Conservation (phyloP, 805 yeast genomes). For the Candida insectorum region DNA sequence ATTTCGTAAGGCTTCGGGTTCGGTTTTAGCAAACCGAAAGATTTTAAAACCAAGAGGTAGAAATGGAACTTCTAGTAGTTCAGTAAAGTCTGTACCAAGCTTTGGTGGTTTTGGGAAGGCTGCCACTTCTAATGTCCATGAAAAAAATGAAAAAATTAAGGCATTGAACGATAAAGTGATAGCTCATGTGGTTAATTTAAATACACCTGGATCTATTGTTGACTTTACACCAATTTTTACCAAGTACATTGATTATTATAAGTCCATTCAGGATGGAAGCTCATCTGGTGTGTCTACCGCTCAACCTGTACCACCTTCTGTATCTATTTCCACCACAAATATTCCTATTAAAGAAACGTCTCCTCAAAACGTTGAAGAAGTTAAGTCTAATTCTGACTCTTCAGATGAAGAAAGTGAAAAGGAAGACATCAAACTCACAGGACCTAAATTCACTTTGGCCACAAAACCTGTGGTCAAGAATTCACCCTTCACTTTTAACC, state of each 20-base stretch:
- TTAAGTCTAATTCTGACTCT: conserved; percentile 15
- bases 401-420: conserved; percentile 20
- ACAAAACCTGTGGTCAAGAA: conserved; percentile 27
- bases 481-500: conserved; percentile 37
- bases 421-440: conserved; percentile 28
- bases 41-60: conserved; percentile 57
- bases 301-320: background rate
- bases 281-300: background rate
- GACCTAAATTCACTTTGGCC: conserved; percentile 33
- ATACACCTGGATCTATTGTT: conserved; percentile 45
- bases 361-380: background rate
- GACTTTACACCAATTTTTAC: conserved; percentile 52
- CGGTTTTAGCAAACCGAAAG: conserved; percentile 64
- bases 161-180: conserved; percentile 66
- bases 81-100: background rate
- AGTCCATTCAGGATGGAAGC: conserved; percentile 13
- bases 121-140: background rate
- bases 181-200: conserved; percentile 42
- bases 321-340: background rate
- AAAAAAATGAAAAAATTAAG: conserved; percentile 46
- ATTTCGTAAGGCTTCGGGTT: conserved; percentile 51
- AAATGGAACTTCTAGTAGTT: conserved; percentile 1
- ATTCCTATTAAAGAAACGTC: background rate
- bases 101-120: conserved; percentile 1
- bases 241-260: conserved; percentile 57